Percentiles rank a stretch among this genome's conserved stretches.
Evolutionary conservation across 2,329 filamentous ascomycete species (phyloP).

Genomic region (Corniculantispora saksenae): DNA sequence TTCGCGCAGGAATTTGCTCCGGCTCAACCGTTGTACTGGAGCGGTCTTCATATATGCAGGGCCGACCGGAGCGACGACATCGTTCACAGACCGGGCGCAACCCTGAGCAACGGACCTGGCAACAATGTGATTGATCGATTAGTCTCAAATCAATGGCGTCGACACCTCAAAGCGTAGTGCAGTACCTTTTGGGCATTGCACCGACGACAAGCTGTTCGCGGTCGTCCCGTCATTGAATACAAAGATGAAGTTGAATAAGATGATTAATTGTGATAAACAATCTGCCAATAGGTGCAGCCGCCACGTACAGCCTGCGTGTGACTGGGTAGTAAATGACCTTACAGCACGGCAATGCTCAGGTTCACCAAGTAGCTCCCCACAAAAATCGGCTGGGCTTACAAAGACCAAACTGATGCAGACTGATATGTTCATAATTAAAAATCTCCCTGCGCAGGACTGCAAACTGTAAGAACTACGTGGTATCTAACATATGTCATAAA

Average conservation of each 20-base stretch:
- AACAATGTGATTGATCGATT: neutral
- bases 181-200: neutral
- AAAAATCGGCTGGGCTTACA: no score
- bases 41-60: neutral
- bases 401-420: no score
- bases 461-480: no score
- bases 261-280: neutral
- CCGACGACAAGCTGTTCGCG: neutral
- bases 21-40: neutral
- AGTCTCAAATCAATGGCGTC: neutral
- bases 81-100: neutral
- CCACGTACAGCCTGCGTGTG: neutral
- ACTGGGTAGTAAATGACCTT: neutral
- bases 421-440: no score
- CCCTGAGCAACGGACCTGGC: neutral
- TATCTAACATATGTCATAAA: no score
- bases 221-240: neutral
- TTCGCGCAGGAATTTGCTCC: neutral
- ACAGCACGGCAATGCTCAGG: neutral
- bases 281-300: neutral
- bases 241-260: neutral
- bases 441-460: no score
- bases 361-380: neutral
- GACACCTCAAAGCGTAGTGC: neutral
- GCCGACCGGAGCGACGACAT: neutral